These are phyloP conservation scores for Lactarius evosmus DNA, from an alignment of 768 basidiomycete genomes.

Conservation along the genomic window DNA sequence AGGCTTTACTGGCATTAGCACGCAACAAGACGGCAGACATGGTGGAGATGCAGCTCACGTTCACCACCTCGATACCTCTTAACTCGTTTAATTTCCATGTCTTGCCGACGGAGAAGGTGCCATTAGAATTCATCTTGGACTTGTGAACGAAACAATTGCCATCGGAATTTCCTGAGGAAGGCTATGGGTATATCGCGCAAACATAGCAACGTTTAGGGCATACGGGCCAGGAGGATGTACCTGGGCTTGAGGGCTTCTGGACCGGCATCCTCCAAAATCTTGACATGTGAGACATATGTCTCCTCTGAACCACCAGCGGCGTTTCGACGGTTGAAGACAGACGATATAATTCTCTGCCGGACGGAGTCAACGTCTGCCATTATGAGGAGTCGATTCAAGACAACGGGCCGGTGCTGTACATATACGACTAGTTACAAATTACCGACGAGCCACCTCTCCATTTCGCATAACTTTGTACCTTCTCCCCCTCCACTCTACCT, in stretches of 20 bases:
- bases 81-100: constrained; percentile 89
- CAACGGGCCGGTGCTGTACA: constrained; percentile 10
- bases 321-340: constrained; percentile 76
- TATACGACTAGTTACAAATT: neutral
- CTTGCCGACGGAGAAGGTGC: constrained; percentile 95
- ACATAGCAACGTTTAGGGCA: constrained; percentile 38
- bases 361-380: constrained; percentile 50
- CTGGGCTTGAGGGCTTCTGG: constrained; percentile 75
- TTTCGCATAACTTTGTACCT: constrained; percentile 70
- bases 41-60: constrained; percentile 11
- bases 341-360: constrained; percentile 70
- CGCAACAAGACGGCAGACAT: neutral
- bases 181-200: constrained; percentile 9
- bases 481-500: constrained; percentile 85
- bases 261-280: constrained; percentile 88
- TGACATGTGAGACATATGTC: constrained; percentile 82
- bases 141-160: constrained; percentile 84
- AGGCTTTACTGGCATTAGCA: constrained; percentile 41
- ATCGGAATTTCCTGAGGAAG: constrained; percentile 51
- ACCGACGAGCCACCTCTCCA: constrained; percentile 43
- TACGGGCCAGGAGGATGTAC: constrained; percentile 88
- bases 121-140: constrained; percentile 92
- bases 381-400: constrained; percentile 2
- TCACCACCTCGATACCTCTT: constrained; percentile 69
- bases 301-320: constrained; percentile 65